Base-by-base conservation (phyloP, 2,329 filamentous ascomycete genomes). In the Arthrobotrys iridis region DNA sequence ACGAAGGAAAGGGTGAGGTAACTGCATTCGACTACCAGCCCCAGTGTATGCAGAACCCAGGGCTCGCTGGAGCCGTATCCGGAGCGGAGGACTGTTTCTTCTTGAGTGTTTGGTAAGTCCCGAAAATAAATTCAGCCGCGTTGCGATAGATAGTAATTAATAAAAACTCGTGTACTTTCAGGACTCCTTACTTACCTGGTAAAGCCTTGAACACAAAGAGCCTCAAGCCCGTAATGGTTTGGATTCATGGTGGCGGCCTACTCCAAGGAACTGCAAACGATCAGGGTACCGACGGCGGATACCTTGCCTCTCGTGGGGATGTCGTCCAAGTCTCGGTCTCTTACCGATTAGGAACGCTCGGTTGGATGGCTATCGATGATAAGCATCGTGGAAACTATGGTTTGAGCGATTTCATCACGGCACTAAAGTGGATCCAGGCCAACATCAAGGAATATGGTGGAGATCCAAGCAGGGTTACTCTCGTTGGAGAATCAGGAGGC, bases 391-490 rank as follows among this genome's bases (percentile, higher is more conserved):
- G 85, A 1, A 82, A 82, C 35, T 81, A 90, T 15, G 90, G 90
- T 0, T 81, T 91, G 67, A 84, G 85, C 77, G 89, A 91, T 79
- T 88, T 90, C 81, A 84, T 85, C 71, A 79, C 85, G 8, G 83
- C 87, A 11, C 82, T 91, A 15, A 81, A 84, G 67, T 91, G 89
- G 89, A 85, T 90, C 24, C 83, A 83, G 74, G 82, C 85, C 20
- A 89, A 90, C 80, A 86, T 89, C 64, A 84, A 80, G 3, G 82
- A 81, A 2, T 89, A 91, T 81, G 88, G 88, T 43, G 89, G 88
- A 1, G 86, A 90, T 78, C 83, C 82, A 1, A 81, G 82, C 13
- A 85, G 87, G 73, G 84, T 90, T 24, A 90, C 88, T 0, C 79
- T 89, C 59, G 87, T 88, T 4, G 85, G 89, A 88, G 85, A 88